Percentiles rank a stretch among this genome's conserved stretches.
These are phyloP conservation scores for Mycena vulgaris DNA, from an alignment of 768 basidiomycete genomes.

Conservation along the genomic window DNA sequence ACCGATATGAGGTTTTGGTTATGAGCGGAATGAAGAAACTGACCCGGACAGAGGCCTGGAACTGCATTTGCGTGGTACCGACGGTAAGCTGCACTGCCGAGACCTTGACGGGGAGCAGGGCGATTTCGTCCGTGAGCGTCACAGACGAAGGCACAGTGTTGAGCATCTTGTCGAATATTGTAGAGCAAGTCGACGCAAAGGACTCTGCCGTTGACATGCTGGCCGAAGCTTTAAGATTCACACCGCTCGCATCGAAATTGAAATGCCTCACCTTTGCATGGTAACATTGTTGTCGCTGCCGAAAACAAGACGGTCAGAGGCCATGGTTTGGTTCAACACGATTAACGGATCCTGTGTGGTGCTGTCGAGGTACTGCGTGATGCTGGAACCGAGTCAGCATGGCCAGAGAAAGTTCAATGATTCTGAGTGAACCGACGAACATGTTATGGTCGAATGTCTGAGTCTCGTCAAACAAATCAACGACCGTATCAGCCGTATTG, in stretches of 20 bases:
- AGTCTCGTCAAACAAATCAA: conserved; percentile 58
- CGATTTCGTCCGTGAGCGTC: conserved; percentile 39
- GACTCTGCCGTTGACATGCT: conserved; percentile 28
- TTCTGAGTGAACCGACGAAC: conserved; percentile 12
- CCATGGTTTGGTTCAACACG: conserved; percentile 51
- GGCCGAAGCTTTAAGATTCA: conserved; percentile 40
- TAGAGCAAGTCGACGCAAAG: conserved; percentile 33
- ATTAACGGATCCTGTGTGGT: conserved; percentile 59
- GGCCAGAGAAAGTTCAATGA: neutral
- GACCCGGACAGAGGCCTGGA: conserved; percentile 36
- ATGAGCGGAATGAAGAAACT: neutral
- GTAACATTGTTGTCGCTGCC: conserved; percentile 57
- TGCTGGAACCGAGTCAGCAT: conserved; percentile 42
- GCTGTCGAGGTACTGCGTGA: conserved; percentile 57
- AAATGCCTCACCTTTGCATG: conserved; percentile 53
- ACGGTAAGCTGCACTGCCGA: conserved; percentile 33
- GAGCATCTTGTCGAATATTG: conserved; percentile 41
- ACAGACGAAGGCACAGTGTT: conserved; percentile 42
- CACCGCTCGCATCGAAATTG: no score
- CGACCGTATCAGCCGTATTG: conserved; percentile 46
- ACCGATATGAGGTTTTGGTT: neutral
- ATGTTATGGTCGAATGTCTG: conserved; percentile 36
- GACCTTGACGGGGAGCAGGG: conserved; percentile 33
- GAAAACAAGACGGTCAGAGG: conserved; percentile 59
- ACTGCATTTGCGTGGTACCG: conserved; percentile 27